A percentile compares a stretch with the other conserved stretches of the same genome.
Conservation (phyloP, 768 basidiomycete genomes). For the Rhodotorula graminis region DNA sequence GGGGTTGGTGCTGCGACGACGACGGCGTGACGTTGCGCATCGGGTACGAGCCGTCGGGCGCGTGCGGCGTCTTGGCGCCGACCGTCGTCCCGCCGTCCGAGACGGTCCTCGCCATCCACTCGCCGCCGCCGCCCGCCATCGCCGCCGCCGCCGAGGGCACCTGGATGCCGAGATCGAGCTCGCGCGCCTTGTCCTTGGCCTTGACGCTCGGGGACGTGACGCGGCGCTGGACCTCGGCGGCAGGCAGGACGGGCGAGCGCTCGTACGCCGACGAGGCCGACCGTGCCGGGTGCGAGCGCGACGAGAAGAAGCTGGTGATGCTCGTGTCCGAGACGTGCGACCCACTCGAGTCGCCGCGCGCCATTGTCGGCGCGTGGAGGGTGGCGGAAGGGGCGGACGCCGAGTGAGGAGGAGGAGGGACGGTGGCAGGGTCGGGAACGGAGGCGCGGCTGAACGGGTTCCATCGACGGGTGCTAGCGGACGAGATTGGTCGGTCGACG, state of each 20-base stretch:
- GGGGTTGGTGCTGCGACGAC: background rate
- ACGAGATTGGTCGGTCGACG: constrained; percentile 1
- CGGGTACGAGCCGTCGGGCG: background rate
- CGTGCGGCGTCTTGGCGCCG: background rate
- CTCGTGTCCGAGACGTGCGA: background rate
- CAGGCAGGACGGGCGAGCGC: background rate
- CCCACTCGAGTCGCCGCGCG: constrained; percentile 6
- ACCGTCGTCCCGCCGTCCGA: constrained; percentile 5
- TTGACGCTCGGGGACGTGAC: background rate
- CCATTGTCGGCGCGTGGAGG: background rate
- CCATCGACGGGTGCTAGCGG: constrained; percentile 9
- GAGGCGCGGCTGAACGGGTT: constrained; percentile 22
- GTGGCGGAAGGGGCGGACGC: background rate
- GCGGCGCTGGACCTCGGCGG: background rate
- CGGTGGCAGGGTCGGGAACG: background rate
- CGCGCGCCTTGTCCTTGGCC: constrained; percentile 14
- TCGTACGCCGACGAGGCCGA: background rate
- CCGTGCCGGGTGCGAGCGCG: background rate
- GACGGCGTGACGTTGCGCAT: background rate
- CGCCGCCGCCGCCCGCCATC: no score
- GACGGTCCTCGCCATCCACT: background rate
- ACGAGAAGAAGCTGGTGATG: constrained; percentile 9
- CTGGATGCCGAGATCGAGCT: constrained; percentile 12
- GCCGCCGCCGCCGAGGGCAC: background rate
- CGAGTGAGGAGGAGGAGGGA: background rate